phyloP scores from a whole-genome alignment of 306 rosid species.

The Sindora glabra region DNA sequence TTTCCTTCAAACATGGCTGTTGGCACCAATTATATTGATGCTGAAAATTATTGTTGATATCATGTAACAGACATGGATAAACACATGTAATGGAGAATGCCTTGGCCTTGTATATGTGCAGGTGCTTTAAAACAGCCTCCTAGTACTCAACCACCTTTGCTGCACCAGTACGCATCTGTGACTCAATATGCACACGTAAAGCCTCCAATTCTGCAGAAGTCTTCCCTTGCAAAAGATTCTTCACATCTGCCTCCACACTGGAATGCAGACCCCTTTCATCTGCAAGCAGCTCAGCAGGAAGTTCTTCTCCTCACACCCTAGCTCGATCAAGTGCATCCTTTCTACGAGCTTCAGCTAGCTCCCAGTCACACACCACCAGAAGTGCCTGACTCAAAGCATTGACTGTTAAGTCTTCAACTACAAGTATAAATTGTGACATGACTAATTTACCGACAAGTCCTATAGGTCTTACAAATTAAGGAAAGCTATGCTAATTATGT shows the following conservation, averaged over 20 bases:
- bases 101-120: constrained; percentile 92
- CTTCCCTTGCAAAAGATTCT: constrained; percentile 67
- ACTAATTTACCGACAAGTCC: background rate
- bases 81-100: constrained; percentile 32
- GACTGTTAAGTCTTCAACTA: constrained; percentile 8
- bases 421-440: background rate
- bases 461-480: background rate
- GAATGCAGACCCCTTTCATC: constrained; percentile 96
- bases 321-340: constrained; percentile 94
- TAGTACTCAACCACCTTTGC: constrained; percentile 95
- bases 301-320: constrained; percentile 95
- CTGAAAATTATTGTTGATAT: background rate
- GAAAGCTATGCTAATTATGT: no score
- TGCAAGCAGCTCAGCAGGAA: constrained; percentile 92
- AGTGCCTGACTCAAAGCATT: constrained; percentile 60
- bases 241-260: constrained; percentile 79
- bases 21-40: constrained; percentile 15
- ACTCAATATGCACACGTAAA: constrained; percentile 65
- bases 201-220: constrained; percentile 66
- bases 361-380: constrained; percentile 90
- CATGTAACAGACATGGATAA: background rate
- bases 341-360: constrained; percentile 83
- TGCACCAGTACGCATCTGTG: constrained; percentile 85
- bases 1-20: constrained; percentile 90
- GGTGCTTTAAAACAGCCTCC: constrained; percentile 87